Base-by-base conservation (phyloP, 371 early-diverging fungal genomes). In the Fennellomyces sp. region DNA sequence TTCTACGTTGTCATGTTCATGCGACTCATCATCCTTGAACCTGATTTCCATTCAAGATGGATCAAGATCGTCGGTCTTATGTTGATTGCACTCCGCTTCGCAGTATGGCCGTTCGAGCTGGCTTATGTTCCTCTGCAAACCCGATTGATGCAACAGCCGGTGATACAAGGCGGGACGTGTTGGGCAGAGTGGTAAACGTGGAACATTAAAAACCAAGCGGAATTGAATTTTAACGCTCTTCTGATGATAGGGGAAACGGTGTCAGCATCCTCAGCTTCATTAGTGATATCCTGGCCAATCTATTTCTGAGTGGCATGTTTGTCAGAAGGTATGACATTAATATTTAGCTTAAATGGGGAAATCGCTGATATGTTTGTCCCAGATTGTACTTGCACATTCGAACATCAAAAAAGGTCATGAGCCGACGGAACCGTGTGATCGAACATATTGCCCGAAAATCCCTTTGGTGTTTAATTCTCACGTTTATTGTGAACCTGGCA, bases 281-380 rank as follows among this genome's bases (percentile, higher is more conserved):
- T n/a, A 74, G 69, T 15, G 80, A 80, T 36, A 62, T 64, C n/a
- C 52, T 80, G 4, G 74, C 76, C 7, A 80, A 73, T 56, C 52
- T 80, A 17, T 80, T 80, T 56, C 60, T 80, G 8, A 76, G 80
- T 54, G 80, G 80, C 48, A 73, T 76, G 70, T 80, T 80, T 68
- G 70, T 80, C 11, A 48, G 72, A 27, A 50, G 51, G 51, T 50
- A 50, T 15, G 17, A 23, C 10, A n/a, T 36, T 36, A 11, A 36
- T 36, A 36, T 36, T n/a, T n/a, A n/a, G n/a, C n/a, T n/a, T n/a
- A n/a, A n/a, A n/a, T n/a, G n/a, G n/a, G n/a, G n/a, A n/a, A n/a
- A n/a, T n/a, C n/a, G n/a, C n/a, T n/a, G n/a, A n/a, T n/a, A n/a
- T n/a, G n/a, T 42, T 19, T 50, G 30, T 50, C 2, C 15, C 51